Base-by-base conservation (phyloP, 169 alveolate genomes). In the Toxoplasma gondii region DNA sequence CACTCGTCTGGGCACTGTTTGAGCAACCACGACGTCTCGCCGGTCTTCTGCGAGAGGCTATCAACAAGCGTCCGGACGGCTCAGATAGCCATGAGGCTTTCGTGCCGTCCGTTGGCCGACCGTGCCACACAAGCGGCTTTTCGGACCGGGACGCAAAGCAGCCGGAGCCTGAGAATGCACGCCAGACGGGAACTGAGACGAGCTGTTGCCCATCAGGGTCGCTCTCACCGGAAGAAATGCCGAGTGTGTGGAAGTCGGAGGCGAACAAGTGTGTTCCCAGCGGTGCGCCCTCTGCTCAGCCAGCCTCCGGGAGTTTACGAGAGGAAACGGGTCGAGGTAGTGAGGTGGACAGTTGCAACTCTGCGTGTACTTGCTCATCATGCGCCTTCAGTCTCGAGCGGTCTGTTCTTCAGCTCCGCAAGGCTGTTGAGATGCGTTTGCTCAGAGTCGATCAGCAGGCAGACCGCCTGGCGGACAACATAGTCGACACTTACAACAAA, bases 1-100 rank as follows among this genome's bases (percentile, higher is more conserved):
- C 86, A n/a, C 86, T 78, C 39, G 44, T 78, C 49, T 78, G 86
- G 49, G 86, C 86, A 36, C 24, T 78, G 39, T 78, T 78, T n/a
- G 86, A 78, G 24, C 86, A 78, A 78, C 86, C 86, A 38, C 39
- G 44, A 1, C 86, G n/a, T 38, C 86, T 78, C 43, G 86, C 86
- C 24, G 45, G 86, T 19, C 44, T 78, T 78, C 43, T 78, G 4
- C 86, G n/a, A n/a, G 44, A 78, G 86, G 10, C 86, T 10, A 16
- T 64, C 44, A 38, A n/a, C 45, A n/a, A 17, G 16, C 16, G 29
- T 38, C 10, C 45, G 19, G 86, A 78, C 17, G 78, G n/a, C 82
- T 34, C 82, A 7, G 82, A 34, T 17, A 29, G 16, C 82, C 39
- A 29, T 69, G 34, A 31, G 34, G 43, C 82, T 34, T 69, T 69